phyloP scores from a whole-genome alignment of 768 basidiomycete genomes.

The Boletus rex-veris region DNA sequence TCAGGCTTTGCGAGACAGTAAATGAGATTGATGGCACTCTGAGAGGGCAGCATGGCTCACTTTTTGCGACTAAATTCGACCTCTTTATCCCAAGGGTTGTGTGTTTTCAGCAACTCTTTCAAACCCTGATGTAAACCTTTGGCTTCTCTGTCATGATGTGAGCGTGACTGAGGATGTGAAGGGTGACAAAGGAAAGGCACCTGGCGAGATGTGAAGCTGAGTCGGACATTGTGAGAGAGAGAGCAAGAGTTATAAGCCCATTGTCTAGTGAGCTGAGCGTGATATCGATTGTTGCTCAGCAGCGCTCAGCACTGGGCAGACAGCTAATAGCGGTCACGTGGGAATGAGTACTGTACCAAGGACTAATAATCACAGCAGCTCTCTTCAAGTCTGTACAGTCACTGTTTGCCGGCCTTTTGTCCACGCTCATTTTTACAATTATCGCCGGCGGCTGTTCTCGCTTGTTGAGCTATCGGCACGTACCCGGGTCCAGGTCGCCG shows the following conservation, averaged over 20 bases:
- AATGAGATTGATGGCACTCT: conserved; percentile 4
- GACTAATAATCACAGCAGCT: too few relatives aligned
- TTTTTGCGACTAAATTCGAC: conserved; percentile 84
- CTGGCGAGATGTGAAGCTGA: conserved; percentile 38
- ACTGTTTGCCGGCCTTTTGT: too few relatives aligned
- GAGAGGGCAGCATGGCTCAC: conserved; percentile 43
- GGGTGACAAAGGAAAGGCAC: conserved; percentile 13
- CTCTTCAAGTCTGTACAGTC: too few relatives aligned
- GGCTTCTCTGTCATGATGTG: conserved; percentile 58
- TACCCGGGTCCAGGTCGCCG: too few relatives aligned
- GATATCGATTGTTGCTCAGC: conserved; percentile 16
- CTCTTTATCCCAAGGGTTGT: conserved; percentile 79
- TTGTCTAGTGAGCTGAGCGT: conserved; percentile 8
- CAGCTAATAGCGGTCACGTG: conserved; percentile 16
- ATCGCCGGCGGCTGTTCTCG: too few relatives aligned
- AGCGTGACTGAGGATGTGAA: conserved; percentile 6
- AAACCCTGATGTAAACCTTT: conserved; percentile 69
- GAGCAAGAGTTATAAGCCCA: conserved; percentile 21
- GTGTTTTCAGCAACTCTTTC: conserved; percentile 70
- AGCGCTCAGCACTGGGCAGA: conserved; percentile 5
- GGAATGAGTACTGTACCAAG: too few relatives aligned
- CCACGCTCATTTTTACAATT: too few relatives aligned
- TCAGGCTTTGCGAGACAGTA: conserved; percentile 45
- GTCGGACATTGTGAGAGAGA: conserved; percentile 37
- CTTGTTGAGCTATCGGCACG: too few relatives aligned